Evolutionary conservation across 1,284 basidiomycete genomes (phyloP).

Genomic region (Bondarzewia mesenterica): DNA sequence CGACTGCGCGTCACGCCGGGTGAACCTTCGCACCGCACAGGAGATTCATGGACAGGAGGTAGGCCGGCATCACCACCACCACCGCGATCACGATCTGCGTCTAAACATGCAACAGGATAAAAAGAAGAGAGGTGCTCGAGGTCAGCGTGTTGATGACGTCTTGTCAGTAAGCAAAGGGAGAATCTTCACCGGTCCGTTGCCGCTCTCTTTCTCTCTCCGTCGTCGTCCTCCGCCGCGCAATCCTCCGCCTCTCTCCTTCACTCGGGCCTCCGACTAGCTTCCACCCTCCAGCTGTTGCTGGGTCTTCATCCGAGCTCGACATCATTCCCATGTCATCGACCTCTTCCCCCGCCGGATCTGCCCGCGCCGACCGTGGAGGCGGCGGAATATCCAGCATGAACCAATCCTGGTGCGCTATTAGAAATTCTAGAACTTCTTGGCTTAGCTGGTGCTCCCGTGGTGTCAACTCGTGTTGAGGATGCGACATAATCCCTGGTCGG

Average conservation of each 20-base stretch:
- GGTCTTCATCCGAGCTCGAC: constrained; percentile 37
- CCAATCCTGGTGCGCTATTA: constrained; percentile 85
- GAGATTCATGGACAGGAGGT: constrained; percentile 10
- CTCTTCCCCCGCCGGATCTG: constrained; percentile 11
- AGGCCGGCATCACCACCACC: not conserved
- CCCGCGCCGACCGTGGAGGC: constrained; percentile 33
- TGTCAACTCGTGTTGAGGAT: constrained; percentile 76
- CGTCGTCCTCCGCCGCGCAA: constrained; percentile 47
- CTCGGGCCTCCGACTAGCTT: constrained; percentile 18
- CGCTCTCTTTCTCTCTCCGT: constrained; percentile 29
- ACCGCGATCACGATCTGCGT: not conserved
- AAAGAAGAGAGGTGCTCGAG: not conserved
- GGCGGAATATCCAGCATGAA: constrained; percentile 79
- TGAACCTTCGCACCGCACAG: not conserved
- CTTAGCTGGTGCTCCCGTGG: constrained; percentile 81
- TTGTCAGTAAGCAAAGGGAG: not conserved
- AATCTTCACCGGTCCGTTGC: not conserved
- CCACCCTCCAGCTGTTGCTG: constrained; percentile 37
- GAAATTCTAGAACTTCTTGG: constrained; percentile 88
- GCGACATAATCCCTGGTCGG: constrained; percentile 86
- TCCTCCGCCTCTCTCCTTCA: constrained; percentile 19
- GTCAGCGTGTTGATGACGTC: not conserved
- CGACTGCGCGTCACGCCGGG: constrained; percentile 10
- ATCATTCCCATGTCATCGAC: constrained; percentile 30
- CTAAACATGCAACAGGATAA: not conserved